A percentile compares a stretch with the other conserved stretches of the same genome.
Evolutionary conservation across 768 basidiomycete genomes (phyloP).

Genomic region (Hericium alpestre): DNA sequence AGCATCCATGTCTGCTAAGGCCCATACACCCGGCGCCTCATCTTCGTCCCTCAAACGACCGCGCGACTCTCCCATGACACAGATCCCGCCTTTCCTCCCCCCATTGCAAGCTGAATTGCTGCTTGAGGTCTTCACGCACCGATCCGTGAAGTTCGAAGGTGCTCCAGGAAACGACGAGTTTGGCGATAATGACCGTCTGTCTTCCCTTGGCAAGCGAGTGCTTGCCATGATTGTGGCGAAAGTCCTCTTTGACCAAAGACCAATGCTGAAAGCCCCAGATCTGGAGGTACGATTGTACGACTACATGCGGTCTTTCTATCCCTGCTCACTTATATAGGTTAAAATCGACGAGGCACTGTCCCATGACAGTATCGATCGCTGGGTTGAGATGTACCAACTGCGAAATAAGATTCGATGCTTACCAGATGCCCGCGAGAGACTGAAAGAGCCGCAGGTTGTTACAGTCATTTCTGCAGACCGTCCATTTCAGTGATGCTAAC

Average conservation of each 20-base stretch:
- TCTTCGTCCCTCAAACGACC: constrained; percentile 27
- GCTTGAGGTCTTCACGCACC: constrained; percentile 63
- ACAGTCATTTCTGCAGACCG: not conserved
- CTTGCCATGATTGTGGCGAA: constrained; percentile 38
- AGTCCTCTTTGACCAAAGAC: constrained; percentile 38
- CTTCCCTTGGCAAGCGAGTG: constrained; percentile 37
- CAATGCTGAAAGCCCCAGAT: constrained; percentile 36
- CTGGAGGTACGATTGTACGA: constrained; percentile 35
- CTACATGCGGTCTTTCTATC: not conserved
- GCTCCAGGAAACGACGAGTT: constrained; percentile 23
- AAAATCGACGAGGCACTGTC: not conserved
- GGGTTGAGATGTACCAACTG: constrained; percentile 8
- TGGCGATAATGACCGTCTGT: constrained; percentile 48
- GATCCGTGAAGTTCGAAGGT: constrained; percentile 37
- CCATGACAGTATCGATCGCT: constrained; percentile 4
- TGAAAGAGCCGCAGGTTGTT: not conserved
- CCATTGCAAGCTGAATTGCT: constrained; percentile 42
- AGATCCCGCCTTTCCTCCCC: constrained; percentile 33
- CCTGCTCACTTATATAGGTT: not conserved
- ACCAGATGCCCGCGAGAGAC: not conserved
- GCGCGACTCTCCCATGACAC: constrained; percentile 16
- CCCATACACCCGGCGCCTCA: not conserved
- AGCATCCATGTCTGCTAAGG: not conserved
- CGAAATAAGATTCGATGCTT: constrained; percentile 8
- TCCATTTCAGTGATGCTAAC: not conserved